Base-by-base conservation (phyloP, 768 basidiomycete genomes). In the Phaeotremella skinneri region DNA sequence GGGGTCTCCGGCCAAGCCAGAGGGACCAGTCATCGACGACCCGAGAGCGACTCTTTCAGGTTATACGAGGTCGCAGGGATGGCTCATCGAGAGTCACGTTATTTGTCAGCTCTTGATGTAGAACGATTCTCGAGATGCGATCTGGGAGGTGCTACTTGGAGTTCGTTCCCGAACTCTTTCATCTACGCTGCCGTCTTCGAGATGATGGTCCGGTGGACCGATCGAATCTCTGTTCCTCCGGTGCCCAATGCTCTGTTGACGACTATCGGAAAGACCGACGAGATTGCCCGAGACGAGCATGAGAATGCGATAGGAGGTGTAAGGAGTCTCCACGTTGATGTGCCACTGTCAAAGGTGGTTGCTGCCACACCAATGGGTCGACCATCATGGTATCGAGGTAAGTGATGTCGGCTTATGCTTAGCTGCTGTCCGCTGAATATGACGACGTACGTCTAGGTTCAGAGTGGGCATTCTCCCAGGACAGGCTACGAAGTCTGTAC, bases 321-420 rank as follows among this genome's bases (percentile, higher is more conserved):
- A n/a, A n/a, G 52, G 14, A 53, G 52, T 53, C 34, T 53, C 1
- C 52, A 53, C 25, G 14, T 53, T 11, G 52, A 53, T 25, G 52
- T 53, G 16, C 52, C 52, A 11, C 11, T 53, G 7, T 53, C 52
- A 16, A 53, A 17, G 25, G 52, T 53, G 9, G 52, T 53, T 9
- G 52, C 52, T 29, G 52, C 52, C 13, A 53, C 52, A 2, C 52
- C 52, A 53, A 53, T 53, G 52, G 52, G 52, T 21, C 31, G 52
- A 16, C 52, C 52, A 39, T 53, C 52, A 16, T 53, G 52, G 52
- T 53, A 53, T 53, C 37, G 52, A 23, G 52, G 52, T 53, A 34
- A 41, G 52, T 53, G n/a, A n/a, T n/a, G n/a, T n/a, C n/a, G n/a
- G n/a, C n/a, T n/a, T n/a, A n/a, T n/a, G n/a, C n/a, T n/a, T n/a